Evolutionary conservation across 2,329 filamentous ascomycete species (phyloP).

Genomic region (Aspergillus clavatus): DNA sequence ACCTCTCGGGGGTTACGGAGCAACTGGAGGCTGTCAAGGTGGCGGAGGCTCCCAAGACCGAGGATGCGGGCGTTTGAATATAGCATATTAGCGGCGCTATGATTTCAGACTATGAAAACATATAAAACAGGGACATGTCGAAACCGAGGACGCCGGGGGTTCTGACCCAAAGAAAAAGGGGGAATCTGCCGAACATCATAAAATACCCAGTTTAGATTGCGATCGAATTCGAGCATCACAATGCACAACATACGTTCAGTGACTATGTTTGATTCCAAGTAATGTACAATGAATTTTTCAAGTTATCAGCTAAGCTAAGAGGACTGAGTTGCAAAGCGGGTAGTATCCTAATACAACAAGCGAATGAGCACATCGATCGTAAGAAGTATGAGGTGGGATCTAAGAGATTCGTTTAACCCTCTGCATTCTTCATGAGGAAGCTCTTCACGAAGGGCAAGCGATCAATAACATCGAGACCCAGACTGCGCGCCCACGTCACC

Average conservation of each 20-base stretch:
- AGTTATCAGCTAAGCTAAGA: no score
- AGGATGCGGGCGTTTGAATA: constrained; percentile 14
- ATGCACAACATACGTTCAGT: background rate
- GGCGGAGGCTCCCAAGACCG: constrained; percentile 16
- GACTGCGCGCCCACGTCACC: constrained; percentile 70
- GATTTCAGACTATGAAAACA: background rate
- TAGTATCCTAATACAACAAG: background rate
- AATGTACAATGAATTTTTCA: constrained; percentile 7
- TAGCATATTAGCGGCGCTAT: background rate
- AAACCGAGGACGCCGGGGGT: background rate
- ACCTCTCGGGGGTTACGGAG: constrained; percentile 17
- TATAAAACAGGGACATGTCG: background rate
- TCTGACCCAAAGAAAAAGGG: no score
- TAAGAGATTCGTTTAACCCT: constrained; percentile 21
- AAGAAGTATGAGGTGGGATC: background rate
- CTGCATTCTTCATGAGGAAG: constrained; percentile 73
- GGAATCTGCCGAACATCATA: constrained; percentile 4
- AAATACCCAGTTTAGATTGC: constrained; percentile 13
- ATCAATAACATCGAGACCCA: constrained; percentile 74
- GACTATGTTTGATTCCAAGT: background rate
- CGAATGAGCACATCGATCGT: background rate
- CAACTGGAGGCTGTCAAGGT: constrained; percentile 22
- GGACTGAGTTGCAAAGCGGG: background rate
- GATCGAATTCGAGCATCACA: constrained; percentile 6
- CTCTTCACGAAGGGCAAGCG: constrained; percentile 69